Percentiles rank a stretch among this genome's conserved stretches.
Conservation (phyloP, 2,329 filamentous ascomycete genomes). For the Trichophyton verrucosum region DNA sequence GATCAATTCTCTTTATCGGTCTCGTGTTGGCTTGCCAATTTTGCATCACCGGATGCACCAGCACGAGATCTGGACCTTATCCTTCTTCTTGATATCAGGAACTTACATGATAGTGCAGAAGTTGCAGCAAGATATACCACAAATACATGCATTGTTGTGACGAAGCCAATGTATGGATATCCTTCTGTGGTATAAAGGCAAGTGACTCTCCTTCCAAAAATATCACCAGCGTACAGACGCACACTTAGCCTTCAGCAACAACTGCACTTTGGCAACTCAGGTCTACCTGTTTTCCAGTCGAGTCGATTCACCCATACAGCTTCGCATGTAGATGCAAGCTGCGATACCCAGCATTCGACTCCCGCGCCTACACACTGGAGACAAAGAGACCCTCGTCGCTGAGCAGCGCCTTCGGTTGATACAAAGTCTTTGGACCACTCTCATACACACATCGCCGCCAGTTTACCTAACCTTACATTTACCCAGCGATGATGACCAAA, state of each 20-base stretch:
- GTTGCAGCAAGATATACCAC: neutral
- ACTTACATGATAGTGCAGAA: neutral
- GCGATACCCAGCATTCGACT: neutral
- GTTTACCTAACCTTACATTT: neutral
- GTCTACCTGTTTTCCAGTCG: neutral
- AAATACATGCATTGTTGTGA: constrained; percentile 52
- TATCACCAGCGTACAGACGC: neutral
- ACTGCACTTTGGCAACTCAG: constrained; percentile 2
- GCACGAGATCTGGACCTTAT: too few species aligned
- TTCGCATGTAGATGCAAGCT: constrained; percentile 4
- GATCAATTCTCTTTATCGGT: too few species aligned
- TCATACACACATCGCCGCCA: neutral
- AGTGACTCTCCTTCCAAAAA: neutral
- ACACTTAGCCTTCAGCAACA: constrained; percentile 7
- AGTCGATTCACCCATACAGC: constrained; percentile 2
- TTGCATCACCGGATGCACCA: too few species aligned
- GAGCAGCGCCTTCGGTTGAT: neutral
- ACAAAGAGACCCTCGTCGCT: neutral
- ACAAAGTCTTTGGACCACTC: neutral
- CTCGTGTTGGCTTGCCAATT: too few species aligned
- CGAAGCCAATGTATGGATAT: constrained; percentile 61
- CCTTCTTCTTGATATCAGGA: neutral
- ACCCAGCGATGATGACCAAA: neutral
- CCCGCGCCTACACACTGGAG: neutral
- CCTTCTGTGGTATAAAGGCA: constrained; percentile 44